Evolutionary conservation across 2,329 filamentous ascomycete genomes (phyloP), one percentile per base, ranked within the genome.

Genomic region (Talaromyces sp.): DNA sequence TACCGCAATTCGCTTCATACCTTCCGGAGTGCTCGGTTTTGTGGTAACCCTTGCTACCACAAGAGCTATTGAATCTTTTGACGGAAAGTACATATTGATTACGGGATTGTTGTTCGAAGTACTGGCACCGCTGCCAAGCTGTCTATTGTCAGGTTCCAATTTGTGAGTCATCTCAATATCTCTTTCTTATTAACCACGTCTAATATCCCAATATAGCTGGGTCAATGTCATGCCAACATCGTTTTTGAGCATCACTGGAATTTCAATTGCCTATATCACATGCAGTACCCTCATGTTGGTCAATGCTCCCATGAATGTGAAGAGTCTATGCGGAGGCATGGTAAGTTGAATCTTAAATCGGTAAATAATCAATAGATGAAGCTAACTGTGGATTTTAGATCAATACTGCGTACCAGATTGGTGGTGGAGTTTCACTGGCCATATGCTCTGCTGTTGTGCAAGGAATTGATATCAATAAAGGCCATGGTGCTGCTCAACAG

Each of bases 251-350:
- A 78, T 81, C 5, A 72, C 74, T 0, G 78, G 77, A 3, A 75
- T 79, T 6, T 79, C 77, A 0, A 74, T 80, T 17, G 77, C 78
- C 4, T 81, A 80, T 62, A 77, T 78, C 31, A 79, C 78, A 1
- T 78, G 78, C 5, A 80, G 77, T n/a, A 78, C 78, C 1, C 73
- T 78, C 3, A 73, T 81, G 4, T 60, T 81, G 17, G 74, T 74
- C 0, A 78, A 27, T 31, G 47, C 22, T 50, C 47, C 47, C 27
- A 17, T 31, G 47, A 27, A 50, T 27, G 47, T 50, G 9, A 50
- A 50, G 13, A 50, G 47, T 13, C 13, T 31, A 9, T 50, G 47
- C 22, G 47, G 47, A 13, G 47, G 47, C 47, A 50, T 50, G 25
- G 47, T 50, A 1, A 17, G 25, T 27, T 27, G 3, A 50, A 27